Conservation (phyloP, 768 basidiomycete genomes). For the Naganishia vishniacii region DNA sequence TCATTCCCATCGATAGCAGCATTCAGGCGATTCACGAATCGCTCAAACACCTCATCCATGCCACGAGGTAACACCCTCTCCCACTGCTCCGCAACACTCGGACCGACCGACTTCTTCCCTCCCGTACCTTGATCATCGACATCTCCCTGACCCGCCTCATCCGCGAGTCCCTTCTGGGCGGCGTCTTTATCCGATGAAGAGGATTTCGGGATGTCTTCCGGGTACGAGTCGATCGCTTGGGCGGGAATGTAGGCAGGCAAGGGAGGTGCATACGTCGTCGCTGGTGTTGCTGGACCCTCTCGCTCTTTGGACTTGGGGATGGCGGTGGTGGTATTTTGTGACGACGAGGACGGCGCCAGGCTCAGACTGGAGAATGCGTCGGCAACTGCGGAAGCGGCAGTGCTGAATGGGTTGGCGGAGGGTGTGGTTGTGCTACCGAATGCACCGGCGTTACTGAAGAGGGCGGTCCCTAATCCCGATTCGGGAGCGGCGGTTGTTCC, state of each 20-base stretch:
- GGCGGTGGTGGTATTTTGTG: slow-evolving; percentile 31
- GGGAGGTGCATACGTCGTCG: slow-evolving; percentile 36
- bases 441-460: slow-evolving; percentile 32
- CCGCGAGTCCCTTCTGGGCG: slow-evolving; percentile 27
- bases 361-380: slow-evolving; percentile 20
- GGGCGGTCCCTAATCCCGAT: slow-evolving; percentile 21
- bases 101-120: slow-evolving; percentile 40
- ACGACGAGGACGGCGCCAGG: slow-evolving; percentile 13
- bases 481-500: neutral
- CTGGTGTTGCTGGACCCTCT: slow-evolving; percentile 21
- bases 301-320: neutral
- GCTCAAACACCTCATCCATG: slow-evolving; percentile 78
- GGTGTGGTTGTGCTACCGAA: slow-evolving; percentile 27
- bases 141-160: slow-evolving; percentile 38
- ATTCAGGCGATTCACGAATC: slow-evolving; percentile 68
- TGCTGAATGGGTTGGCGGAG: slow-evolving; percentile 30
- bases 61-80: slow-evolving; percentile 64
- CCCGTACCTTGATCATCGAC: slow-evolving; percentile 53
- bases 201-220: slow-evolving; percentile 23
- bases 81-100: slow-evolving; percentile 57
- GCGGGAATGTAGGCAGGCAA: slow-evolving; percentile 46
- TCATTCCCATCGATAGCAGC: slow-evolving; percentile 55
- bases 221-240: slow-evolving; percentile 46
- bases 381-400: slow-evolving; percentile 12
- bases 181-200: slow-evolving; percentile 6